Evolutionary conservation across 257 asterid species (phyloP), one percentile per base, ranked within the genome.

Genomic region (Nicotiana benthamiana): DNA sequence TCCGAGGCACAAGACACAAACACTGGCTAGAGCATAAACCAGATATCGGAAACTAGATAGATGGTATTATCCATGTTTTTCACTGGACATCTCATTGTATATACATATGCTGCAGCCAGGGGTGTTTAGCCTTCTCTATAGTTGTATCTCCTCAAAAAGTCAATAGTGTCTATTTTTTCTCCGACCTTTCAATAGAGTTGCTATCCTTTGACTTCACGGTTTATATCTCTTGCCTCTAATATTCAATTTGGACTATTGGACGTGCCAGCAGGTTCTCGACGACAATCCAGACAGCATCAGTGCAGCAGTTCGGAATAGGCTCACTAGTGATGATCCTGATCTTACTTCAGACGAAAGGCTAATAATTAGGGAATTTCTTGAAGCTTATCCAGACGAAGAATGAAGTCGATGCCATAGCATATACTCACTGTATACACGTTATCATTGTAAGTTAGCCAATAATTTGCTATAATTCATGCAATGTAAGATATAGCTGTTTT

Each of bases 331-430:
- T 17, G 95, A 91, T 53, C 97, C 97, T 51, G 64, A 83, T 72
- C 97, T 93, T 80, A 87, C 97, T 2, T 79, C 81, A 59, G 43
- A 83, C 8, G 99, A 93, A 81, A 90, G 96, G 53, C 63, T 84
- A 79, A 66, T 62, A 62, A 89, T 93, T 32, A 79, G 85, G 61
- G 91, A 87, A 85, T 95, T 90, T 85, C 94, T 95, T 40, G 89
- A 92, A 65, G 86, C 89, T 84, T 89, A 43, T 80, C 89, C 90
- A 22, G 92, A 83, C 30, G 89, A 86, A 84, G 91, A 89, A 48
- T 92, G 76, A 80, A 52, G 75, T 40, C 6, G 62, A 28, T 53
- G 48, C 78, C 61, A 46, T 15, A 15, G 9, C 40, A 72, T 48
- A 72, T 48, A 74, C 15, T 72, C 46, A 26, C 13, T 13, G 24